Conservation (phyloP, 176 grass and related monocot species). For the Hordeum vulgare region DNA sequence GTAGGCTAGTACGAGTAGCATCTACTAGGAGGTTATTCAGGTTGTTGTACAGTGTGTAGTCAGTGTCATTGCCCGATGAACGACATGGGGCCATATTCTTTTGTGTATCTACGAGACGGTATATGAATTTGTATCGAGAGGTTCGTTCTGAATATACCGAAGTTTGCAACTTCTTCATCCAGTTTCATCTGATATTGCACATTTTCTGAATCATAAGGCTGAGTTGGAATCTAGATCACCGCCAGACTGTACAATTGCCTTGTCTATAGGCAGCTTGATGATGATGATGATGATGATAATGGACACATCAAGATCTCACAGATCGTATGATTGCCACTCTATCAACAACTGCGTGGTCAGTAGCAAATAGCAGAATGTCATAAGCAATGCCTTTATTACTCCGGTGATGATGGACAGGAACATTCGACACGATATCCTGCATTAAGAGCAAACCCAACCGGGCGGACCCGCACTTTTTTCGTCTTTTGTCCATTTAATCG, state of each 20-base stretch:
- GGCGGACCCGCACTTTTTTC: no score
- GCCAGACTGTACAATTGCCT: background rate
- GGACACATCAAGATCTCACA: background rate
- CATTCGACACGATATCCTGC: background rate
- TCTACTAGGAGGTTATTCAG: background rate
- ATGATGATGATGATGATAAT: background rate
- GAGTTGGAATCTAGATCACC: no score
- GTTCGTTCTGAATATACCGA: background rate
- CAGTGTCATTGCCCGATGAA: background rate
- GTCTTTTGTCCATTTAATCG: no score
- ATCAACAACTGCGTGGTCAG: background rate
- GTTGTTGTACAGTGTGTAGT: constrained; percentile 20
- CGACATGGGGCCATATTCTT: constrained; percentile 1
- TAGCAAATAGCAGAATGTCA: background rate
- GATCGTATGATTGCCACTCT: background rate
- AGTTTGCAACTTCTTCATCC: background rate
- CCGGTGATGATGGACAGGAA: background rate
- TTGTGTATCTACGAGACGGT: background rate
- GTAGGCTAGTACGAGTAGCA: background rate
- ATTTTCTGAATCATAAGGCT: background rate
- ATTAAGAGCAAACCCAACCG: no score
- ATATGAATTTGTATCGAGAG: background rate
- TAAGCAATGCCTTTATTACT: background rate
- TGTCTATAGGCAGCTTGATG: background rate
- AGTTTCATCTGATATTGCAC: background rate